These are phyloP conservation scores for Drosera capensis DNA, from an alignment of 148 eudicot species.

Conservation along the genomic window DNA sequence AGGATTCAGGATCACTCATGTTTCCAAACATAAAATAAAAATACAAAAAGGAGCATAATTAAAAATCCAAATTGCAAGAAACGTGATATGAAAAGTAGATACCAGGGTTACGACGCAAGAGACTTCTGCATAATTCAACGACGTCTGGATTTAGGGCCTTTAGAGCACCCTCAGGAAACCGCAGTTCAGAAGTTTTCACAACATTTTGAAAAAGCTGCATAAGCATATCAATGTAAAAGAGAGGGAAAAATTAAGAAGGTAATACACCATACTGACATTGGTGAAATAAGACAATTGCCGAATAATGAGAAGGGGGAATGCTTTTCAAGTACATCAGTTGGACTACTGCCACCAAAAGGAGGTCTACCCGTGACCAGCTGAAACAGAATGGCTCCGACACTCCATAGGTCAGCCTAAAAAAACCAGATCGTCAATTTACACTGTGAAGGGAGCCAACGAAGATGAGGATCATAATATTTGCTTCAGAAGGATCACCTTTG, in stretches of 20 bases:
- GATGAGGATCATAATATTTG: not conserved
- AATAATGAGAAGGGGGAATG: not conserved
- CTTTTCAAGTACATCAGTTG: constrained; percentile 18
- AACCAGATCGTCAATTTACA: not conserved
- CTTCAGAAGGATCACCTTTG: constrained; percentile 17
- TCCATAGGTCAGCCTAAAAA: constrained; percentile 44
- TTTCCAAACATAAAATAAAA: not conserved
- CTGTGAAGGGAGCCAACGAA: not conserved
- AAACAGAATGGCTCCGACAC: constrained; percentile 40
- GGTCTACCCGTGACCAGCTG: constrained; percentile 39
- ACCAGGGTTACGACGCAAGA: constrained; percentile 38
- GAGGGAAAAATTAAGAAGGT: no score
- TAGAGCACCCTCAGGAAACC: constrained; percentile 33
- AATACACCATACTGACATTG: constrained; percentile 1
- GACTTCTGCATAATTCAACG: constrained; percentile 33
- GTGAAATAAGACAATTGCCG: not conserved
- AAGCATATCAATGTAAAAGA: no score
- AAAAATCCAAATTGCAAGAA: not conserved
- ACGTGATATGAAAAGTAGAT: not conserved
- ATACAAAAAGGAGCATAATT: not conserved
- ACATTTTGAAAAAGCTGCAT: constrained; percentile 47
- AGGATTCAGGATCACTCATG: no score
- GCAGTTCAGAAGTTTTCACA: constrained; percentile 20
- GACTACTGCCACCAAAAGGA: constrained; percentile 30
- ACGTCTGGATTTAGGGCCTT: constrained; percentile 25